Evolutionary conservation across 2,329 filamentous ascomycete species (phyloP).

Genomic region (Exophiala calicioides): DNA sequence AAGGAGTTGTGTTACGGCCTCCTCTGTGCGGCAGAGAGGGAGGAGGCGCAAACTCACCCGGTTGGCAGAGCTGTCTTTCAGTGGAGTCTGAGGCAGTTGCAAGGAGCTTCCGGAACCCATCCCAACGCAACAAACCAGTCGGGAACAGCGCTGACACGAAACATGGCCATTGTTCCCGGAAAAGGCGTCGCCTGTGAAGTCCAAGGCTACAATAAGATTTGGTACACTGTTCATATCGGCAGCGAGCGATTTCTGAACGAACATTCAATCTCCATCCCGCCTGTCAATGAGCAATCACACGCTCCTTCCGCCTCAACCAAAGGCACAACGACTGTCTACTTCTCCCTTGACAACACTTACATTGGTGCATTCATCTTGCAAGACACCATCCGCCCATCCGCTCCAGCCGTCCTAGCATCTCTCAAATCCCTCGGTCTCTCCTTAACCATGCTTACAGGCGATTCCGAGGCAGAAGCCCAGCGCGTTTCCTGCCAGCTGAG

Average conservation of each 20-base stretch:
- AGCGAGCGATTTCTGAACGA: slow-evolving; percentile 15
- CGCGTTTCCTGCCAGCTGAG: slow-evolving; percentile 47
- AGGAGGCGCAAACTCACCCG: slow-evolving; percentile 19
- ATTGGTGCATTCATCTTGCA: slow-evolving; percentile 54
- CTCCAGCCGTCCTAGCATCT: slow-evolving; percentile 48
- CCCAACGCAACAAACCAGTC: slow-evolving; percentile 3
- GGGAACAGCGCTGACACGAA: slow-evolving; percentile 8
- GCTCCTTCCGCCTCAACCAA: slow-evolving; percentile 13
- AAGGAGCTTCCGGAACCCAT: too few relatives aligned
- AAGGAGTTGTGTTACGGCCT: slow-evolving; percentile 13
- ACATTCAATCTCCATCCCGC: slow-evolving; percentile 4
- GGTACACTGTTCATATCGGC: slow-evolving; percentile 18
- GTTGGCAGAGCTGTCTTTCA: slow-evolving; percentile 21
- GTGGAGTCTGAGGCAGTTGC: slow-evolving; percentile 15
- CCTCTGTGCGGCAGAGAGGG: slow-evolving; percentile 22
- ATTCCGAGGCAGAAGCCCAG: slow-evolving; percentile 52
- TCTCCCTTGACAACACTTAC: slow-evolving; percentile 50
- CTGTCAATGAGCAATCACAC: background rate
- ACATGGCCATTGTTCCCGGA: slow-evolving; percentile 9
- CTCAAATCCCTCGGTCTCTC: slow-evolving; percentile 8
- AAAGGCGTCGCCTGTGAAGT: slow-evolving; percentile 19
- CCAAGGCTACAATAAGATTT: slow-evolving; percentile 2
- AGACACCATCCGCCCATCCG: slow-evolving; percentile 51
- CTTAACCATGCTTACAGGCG: slow-evolving; percentile 55
- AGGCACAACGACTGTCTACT: slow-evolving; percentile 57